Conservation (phyloP, 352 stramenopile genomes). For the Peronospora belbahrii region DNA sequence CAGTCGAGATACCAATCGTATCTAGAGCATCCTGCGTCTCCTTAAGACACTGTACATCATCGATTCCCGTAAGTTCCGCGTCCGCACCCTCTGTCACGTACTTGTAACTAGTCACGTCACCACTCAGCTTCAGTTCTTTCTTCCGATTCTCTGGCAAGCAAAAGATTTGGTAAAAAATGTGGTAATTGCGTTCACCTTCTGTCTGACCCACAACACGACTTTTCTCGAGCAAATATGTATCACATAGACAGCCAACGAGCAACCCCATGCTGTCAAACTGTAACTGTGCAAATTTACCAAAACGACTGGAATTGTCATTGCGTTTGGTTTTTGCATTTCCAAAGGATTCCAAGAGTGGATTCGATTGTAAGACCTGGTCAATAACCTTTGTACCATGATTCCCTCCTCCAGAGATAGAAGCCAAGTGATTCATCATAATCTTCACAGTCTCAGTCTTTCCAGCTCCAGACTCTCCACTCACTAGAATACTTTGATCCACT, state of each 20-base stretch:
- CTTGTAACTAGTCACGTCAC: constrained; percentile 60
- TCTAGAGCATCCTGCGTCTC: constrained; percentile 86
- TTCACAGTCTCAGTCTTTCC: constrained; percentile 94
- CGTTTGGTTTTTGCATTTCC: constrained; percentile 79
- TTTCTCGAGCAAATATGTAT: constrained; percentile 96
- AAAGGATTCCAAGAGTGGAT: constrained; percentile 69
- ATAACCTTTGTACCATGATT: constrained; percentile 65
- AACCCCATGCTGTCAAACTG: constrained; percentile 60
- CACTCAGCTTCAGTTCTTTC: constrained; percentile 46
- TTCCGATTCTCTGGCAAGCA: constrained; percentile 37
- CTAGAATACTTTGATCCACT: constrained; percentile 84
- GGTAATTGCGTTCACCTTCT: constrained; percentile 93
- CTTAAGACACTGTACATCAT: constrained; percentile 61
- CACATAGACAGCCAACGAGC: constrained; percentile 57
- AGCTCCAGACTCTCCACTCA: constrained; percentile 80
- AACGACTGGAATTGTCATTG: constrained; percentile 78
- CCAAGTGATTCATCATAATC: constrained; percentile 86
- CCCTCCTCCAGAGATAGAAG: constrained; percentile 62
- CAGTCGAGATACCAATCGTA: constrained; percentile 85
- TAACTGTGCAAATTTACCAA: constrained; percentile 76
- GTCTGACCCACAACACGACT: constrained; percentile 89
- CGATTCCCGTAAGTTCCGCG: constrained; percentile 50
- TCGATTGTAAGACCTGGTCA: constrained; percentile 72
- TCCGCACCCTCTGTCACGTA: constrained; percentile 62
- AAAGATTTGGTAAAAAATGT: constrained; percentile 97